Evolutionary conservation across 225 moss, liverwort and hornwort species (phyloP).

Genomic region (Bryoerythrophyllum caledonicum): DNA sequence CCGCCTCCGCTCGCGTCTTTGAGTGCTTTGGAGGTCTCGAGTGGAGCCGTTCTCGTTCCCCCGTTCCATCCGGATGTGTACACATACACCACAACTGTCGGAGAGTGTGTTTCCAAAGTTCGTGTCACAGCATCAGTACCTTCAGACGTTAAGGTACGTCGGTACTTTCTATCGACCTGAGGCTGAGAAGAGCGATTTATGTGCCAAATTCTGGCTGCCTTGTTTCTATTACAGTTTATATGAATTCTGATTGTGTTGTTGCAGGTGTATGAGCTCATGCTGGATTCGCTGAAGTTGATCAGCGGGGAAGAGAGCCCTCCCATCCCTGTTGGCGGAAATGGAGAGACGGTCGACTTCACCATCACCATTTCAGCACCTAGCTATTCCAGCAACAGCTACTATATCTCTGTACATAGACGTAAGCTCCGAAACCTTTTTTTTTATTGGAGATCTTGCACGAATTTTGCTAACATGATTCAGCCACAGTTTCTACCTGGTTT

Average conservation of each 20-base stretch:
- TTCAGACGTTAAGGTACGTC: slow-evolving; percentile 35
- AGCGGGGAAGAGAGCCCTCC: slow-evolving; percentile 47
- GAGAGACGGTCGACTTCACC: slow-evolving; percentile 30
- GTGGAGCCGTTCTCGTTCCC: slow-evolving; percentile 33
- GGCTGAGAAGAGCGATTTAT: too few species aligned
- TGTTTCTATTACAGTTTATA: not conserved
- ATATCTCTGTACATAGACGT: slow-evolving; percentile 45
- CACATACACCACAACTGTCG: slow-evolving; percentile 32
- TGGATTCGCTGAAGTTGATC: slow-evolving; percentile 30
- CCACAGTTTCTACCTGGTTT: not conserved
- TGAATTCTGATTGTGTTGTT: slow-evolving; percentile 1
- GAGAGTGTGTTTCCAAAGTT: slow-evolving; percentile 39
- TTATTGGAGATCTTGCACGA: not conserved
- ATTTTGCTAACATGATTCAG: not conserved
- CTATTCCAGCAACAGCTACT: slow-evolving; percentile 31
- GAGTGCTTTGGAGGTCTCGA: slow-evolving; percentile 38
- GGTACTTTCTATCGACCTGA: too few species aligned
- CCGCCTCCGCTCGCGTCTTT: slow-evolving; percentile 41
- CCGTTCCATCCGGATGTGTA: slow-evolving; percentile 30
- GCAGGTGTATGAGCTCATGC: slow-evolving; percentile 38
- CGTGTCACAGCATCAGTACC: slow-evolving; percentile 44
- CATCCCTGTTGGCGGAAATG: slow-evolving; percentile 34
- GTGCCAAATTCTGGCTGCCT: too few species aligned
- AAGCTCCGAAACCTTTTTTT: slow-evolving; percentile 21
- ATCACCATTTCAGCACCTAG: slow-evolving; percentile 37